Evolutionary conservation across 164 flowering plant genomes (phyloP), one percentile per base, ranked within the genome.

Genomic region (Vitis cinerea): DNA sequence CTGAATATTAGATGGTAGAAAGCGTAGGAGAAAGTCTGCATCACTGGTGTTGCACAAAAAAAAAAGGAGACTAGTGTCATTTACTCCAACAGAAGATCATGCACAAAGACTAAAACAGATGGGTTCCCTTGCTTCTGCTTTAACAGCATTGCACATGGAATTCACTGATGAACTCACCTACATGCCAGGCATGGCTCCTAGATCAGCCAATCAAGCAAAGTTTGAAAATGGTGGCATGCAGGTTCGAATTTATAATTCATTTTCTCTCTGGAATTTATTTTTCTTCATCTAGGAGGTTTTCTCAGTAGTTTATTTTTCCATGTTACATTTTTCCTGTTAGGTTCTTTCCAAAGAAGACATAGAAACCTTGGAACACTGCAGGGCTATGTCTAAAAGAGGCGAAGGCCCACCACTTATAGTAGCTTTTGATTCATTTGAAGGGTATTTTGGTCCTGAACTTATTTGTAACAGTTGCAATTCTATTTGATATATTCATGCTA

Each of bases 151-250:
- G 58, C 64, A 71, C 10, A 78, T 86, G 80, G 84, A 82, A 49
- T 91, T 80, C 68, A 78, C 83, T 74, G 77, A 86, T 69, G 86
- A 83, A 10, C 86, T 91, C 50, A 85, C 83, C 10, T 91, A 91
- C 77, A 31, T 70, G 71, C 80, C 83, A 16, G 83, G 74, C 50
- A 81, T 87, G 88, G 97, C 90, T 68, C 86, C 87, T n/a, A 78
- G 76, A 74, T 80, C 85, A 55, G 89, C 93, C 54, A 91, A 91
- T 73, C 82, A 73, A 16, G 86, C 93, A 11, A 64, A 62, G 50
- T 74, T 87, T 51, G 93, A 91, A 67, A 70, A 72, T 52, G 90
- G 91, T 60, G 92, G 89, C 71, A 89, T 91, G 90, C 97, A 91
- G 92, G 97, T 91, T 51, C 52, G 49, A 59, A 68, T 47, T 47